A percentile compares a stretch with the other conserved stretches of the same genome.
Conservation (phyloP, 805 yeast species). For the Geotrichum ghanense region DNA sequence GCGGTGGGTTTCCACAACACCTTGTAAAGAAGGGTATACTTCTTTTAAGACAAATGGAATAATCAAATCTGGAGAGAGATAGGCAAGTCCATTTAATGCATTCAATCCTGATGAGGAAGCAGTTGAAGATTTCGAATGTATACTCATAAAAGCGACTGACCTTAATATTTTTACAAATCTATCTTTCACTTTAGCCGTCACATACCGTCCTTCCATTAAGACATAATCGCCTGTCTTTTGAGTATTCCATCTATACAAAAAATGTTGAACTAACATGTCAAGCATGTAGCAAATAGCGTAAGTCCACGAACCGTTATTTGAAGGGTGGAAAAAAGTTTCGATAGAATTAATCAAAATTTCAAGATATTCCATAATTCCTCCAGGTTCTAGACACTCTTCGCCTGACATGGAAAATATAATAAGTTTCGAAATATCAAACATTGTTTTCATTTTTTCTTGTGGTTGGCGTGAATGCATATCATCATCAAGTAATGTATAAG, state of each 20-base stretch:
- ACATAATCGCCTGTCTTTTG: slow-evolving; percentile 23
- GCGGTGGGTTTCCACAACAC: slow-evolving; percentile 54
- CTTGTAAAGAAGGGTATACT: slow-evolving; percentile 43
- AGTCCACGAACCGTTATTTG: slow-evolving; percentile 88
- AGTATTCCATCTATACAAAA: slow-evolving; percentile 26
- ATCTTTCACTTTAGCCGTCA: slow-evolving; percentile 20
- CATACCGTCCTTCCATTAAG: slow-evolving; percentile 16
- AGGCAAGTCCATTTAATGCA: slow-evolving; percentile 52
- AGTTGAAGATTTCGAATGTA: slow-evolving; percentile 60
- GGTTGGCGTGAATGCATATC: slow-evolving; percentile 13
- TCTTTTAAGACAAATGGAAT: slow-evolving; percentile 35
- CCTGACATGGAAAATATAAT: slow-evolving; percentile 54
- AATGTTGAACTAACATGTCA: slow-evolving; percentile 37
- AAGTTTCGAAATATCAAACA: slow-evolving; percentile 32
- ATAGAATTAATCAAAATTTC: slow-evolving; percentile 52
- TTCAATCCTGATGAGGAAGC: slow-evolving; percentile 48
- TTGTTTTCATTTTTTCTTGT: slow-evolving; percentile 14
- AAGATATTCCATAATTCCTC: slow-evolving; percentile 42
- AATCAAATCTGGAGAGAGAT: slow-evolving; percentile 39
- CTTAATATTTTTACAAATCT: slow-evolving; percentile 41
- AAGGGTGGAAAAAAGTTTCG: slow-evolving; percentile 81
- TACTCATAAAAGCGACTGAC: slow-evolving; percentile 51
- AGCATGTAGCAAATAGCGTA: slow-evolving; percentile 52
- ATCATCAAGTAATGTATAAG: slow-evolving; percentile 20
- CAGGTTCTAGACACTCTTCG: slow-evolving; percentile 27